A percentile compares a stretch with the other conserved stretches of the same genome.
Evolutionary conservation across 2,329 filamentous ascomycete species (phyloP).

Genomic region (Orbilia oligospora): DNA sequence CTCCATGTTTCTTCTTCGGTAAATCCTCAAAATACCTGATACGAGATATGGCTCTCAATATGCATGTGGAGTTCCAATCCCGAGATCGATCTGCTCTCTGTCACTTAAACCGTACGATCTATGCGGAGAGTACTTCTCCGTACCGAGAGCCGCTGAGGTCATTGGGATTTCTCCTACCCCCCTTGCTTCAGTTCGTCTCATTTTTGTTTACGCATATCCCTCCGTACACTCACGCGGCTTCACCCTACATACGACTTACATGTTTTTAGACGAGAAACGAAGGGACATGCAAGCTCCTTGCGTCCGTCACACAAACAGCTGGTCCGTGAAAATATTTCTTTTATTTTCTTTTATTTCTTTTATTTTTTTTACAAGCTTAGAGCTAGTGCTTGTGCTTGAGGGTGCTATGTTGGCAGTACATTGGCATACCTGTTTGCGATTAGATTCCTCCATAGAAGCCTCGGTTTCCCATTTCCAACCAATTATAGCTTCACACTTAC

Average conservation of each 20-base stretch:
- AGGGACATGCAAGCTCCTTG: conserved; percentile 33
- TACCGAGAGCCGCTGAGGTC: conserved; percentile 57
- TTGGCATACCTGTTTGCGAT: conserved; percentile 17
- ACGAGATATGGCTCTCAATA: conserved; percentile 26
- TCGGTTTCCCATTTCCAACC: conserved; percentile 51
- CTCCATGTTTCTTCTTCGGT: conserved; percentile 18
- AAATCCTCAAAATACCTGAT: conserved; percentile 23
- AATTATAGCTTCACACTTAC: conserved; percentile 24
- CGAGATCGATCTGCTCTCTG: conserved; percentile 46
- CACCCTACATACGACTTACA: not conserved
- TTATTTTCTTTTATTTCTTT: conserved; percentile 9
- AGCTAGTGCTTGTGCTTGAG: too few species aligned
- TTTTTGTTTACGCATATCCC: conserved; percentile 27
- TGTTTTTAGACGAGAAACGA: conserved; percentile 8
- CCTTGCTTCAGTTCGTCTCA: conserved; percentile 53
- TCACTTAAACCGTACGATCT: conserved; percentile 33
- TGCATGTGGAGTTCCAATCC: conserved; percentile 35
- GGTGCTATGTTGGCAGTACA: conserved; percentile 7
- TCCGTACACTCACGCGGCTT: conserved; percentile 14
- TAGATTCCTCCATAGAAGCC: conserved; percentile 8
- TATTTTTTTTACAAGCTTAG: conserved; percentile 2
- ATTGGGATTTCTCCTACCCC: conserved; percentile 38
- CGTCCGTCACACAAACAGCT: conserved; percentile 37
- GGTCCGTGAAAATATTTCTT: not conserved
- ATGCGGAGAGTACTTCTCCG: conserved; percentile 35